Evolutionary conservation across 495 filamentous ascomycete genomes (phyloP), one percentile per base, ranked within the genome.

Genomic region (Melanomma pulvis-pyrius): DNA sequence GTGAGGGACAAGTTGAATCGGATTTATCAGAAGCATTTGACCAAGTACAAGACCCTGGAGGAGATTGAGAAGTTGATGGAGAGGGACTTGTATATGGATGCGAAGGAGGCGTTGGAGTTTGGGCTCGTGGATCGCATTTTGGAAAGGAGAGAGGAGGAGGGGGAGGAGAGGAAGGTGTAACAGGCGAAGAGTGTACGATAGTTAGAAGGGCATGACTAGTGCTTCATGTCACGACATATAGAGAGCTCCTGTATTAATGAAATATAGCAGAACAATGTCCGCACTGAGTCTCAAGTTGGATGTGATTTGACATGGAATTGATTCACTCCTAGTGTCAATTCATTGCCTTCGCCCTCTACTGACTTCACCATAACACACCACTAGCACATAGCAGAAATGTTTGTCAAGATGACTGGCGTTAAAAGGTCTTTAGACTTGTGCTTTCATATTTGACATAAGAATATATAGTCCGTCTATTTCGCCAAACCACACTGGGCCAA

Each of bases 41-140:
- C 90, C 65, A 90, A 87, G 76, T 80, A 87, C 63, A 78, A 89
- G 74, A 83, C 79, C 0, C 76, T 96, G 62, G 86, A 91, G 58
- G 91, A 93, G 57, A 87, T 97, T 74, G 94, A 96, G 82, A 90
- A 85, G 78, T 79, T 97, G 73, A 96, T 98, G 92, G 94, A 98
- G 82, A 79, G 94, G 58, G 94, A 98, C 78, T 92, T 92, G 69
- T 97, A 97, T 71, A 86, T 98, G 85, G 87, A 89, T 55, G 93
- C 92, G 2, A 74, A 89, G 44, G 93, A 97, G 78, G 93, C 94
- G 17, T 79, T 91, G 74, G 90, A 94, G 24, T 82, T 96, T 77
- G 94, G 94, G 0, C 88, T 98, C 71, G 84, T 98, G 29, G 94
- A 98, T 81, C 85, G 93, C 77, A 92, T 98, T 57, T 72, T 98